These are phyloP conservation scores for Penicillium longicatenatum DNA, from an alignment of 495 filamentous ascomycete species.

Conservation along the genomic window DNA sequence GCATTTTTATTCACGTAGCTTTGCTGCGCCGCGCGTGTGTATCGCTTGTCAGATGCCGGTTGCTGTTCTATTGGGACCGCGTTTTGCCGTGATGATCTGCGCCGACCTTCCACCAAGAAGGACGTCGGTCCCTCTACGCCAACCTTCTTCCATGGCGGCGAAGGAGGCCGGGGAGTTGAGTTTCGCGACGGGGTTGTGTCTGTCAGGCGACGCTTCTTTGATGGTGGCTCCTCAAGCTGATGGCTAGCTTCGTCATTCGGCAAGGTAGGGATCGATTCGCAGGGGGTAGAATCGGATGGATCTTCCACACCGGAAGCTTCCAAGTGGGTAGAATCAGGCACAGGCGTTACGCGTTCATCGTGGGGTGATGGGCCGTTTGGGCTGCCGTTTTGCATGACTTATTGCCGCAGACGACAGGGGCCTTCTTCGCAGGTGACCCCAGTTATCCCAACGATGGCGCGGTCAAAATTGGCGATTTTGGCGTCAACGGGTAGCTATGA, in stretches of 20 bases:
- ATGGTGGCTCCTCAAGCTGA: slow-evolving; percentile 57
- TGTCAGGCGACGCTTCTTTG: slow-evolving; percentile 73
- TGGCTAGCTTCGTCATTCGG: slow-evolving; percentile 36
- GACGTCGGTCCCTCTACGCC: slow-evolving; percentile 86
- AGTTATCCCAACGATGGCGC: slow-evolving; percentile 65
- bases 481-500: slow-evolving; percentile 64
- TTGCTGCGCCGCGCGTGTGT: slow-evolving; percentile 49
- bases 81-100: slow-evolving; percentile 86
- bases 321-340: slow-evolving; percentile 26
- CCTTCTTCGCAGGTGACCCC: slow-evolving; percentile 57
- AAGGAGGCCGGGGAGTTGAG: slow-evolving; percentile 56
- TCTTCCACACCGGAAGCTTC: slow-evolving; percentile 30
- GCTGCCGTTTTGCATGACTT: slow-evolving; percentile 63
- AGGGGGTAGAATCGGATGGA: slow-evolving; percentile 28
- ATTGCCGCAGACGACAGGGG: slow-evolving; percentile 51
- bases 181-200: slow-evolving; percentile 47
- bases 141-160: slow-evolving; percentile 93
- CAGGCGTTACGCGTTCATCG: slow-evolving; percentile 48
- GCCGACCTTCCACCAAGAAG: slow-evolving; percentile 76
- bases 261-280: slow-evolving; percentile 33
- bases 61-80: slow-evolving; percentile 68
- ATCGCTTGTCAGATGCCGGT: slow-evolving; percentile 63
- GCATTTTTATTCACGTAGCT: slow-evolving; percentile 27
- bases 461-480: slow-evolving; percentile 60
- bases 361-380: slow-evolving; percentile 48